Base-by-base conservation (phyloP, 208 protist species). In the Leptomonas seymouri region DNA sequence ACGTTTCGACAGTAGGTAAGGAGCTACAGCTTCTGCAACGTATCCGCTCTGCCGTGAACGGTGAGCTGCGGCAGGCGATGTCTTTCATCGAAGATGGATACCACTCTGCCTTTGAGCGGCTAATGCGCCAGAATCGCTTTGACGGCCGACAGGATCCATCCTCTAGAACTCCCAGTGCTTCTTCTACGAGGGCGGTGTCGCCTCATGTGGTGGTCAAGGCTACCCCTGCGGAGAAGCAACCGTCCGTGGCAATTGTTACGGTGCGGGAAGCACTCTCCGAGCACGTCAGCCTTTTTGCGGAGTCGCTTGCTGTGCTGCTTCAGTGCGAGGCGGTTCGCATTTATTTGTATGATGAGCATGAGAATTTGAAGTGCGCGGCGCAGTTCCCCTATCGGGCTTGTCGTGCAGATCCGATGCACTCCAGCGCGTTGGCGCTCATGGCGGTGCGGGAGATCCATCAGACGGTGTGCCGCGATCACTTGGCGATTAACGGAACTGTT, bases 321-420 rank as follows among this genome's bases (percentile, higher is more conserved):
- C 71, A 71, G 34, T 97, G 93, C 71, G 86, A 94, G 64, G 81
- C 87, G 20, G 93, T 97, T n/a, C 85, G 93, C 49, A 73, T 97
- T 21, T 97, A 95, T 60, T 65, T 97, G 18, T 95, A 90, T 67
- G 92, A 97, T 62, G 75, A 82, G 18, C 71, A 94, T 74, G 61
- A 67, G 2, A 87, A 90, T 57, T 59, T 97, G 36, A 77, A 86
- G 50, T 92, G 85, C 56, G 85, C 80, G 51, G 82, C 85, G 27
- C 75, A 69, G 50, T 97, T 87, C 57, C 92, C 92, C 11, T 76
- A 61, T 23, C 67, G 58, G 16, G 80, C 76, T 23, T 71, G 20
- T 6, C 56, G 72, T 20, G 86, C 84, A 0, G 86, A 97, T 54
- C 92, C 90, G 12, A 86, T 90, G 81, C 64, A 78, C 8, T 91